phyloP scores from a whole-genome alignment of 2,329 filamentous ascomycete genomes.

The Claviceps sp. region DNA sequence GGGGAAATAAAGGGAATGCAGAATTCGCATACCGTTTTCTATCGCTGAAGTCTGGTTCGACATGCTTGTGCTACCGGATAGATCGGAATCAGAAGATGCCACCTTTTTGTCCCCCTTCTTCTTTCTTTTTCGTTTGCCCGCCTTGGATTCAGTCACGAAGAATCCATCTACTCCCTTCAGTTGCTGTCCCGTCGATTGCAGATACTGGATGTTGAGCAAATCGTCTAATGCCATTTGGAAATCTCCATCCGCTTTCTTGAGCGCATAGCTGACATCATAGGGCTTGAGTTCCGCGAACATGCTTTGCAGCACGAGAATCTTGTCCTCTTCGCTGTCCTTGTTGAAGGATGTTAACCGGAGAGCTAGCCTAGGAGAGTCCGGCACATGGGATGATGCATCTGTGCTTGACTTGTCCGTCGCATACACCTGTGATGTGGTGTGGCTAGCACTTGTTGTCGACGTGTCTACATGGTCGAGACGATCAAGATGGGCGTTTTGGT shows the following conservation, averaged over 20 bases:
- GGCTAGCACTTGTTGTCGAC: slow-evolving; percentile 15
- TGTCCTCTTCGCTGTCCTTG: slow-evolving; percentile 40
- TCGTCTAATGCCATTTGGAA: slow-evolving; percentile 63
- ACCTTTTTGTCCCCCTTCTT: slow-evolving; percentile 22
- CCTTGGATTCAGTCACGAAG: slow-evolving; percentile 36
- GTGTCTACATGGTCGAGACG: slow-evolving; percentile 8
- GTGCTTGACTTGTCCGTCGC: slow-evolving; percentile 13
- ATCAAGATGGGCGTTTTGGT: not conserved
- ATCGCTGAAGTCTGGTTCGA: slow-evolving; percentile 7
- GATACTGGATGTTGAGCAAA: slow-evolving; percentile 64
- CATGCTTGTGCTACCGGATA: slow-evolving; percentile 8
- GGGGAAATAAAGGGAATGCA: not conserved
- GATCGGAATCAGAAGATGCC: slow-evolving; percentile 6
- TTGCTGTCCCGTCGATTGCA: slow-evolving; percentile 51
- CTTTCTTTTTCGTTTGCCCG: slow-evolving; percentile 22
- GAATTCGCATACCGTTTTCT: not conserved
- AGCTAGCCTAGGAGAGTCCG: slow-evolving; percentile 13
- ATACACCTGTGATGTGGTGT: slow-evolving; percentile 13
- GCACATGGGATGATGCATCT: slow-evolving; percentile 15
- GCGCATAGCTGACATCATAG: slow-evolving; percentile 50
- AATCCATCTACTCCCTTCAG: slow-evolving; percentile 77
- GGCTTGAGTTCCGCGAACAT: slow-evolving; percentile 60
- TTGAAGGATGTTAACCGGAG: slow-evolving; percentile 20
- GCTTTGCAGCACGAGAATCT: slow-evolving; percentile 46
- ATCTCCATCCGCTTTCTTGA: slow-evolving; percentile 55